These are phyloP conservation scores for Aspergillus nomiae DNA, from an alignment of 2,329 filamentous ascomycete species.

Conservation along the genomic window DNA sequence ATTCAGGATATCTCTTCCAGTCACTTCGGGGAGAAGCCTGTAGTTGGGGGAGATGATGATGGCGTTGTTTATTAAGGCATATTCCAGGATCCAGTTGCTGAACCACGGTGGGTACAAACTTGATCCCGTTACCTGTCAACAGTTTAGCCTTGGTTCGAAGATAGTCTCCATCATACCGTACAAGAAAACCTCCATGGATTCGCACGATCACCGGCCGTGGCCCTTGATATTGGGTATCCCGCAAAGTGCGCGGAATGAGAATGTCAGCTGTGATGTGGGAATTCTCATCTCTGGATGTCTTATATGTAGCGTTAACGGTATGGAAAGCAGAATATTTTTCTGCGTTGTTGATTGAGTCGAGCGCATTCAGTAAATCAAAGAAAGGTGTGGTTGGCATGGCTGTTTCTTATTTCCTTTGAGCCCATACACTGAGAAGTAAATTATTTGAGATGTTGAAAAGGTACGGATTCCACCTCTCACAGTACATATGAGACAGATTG, in stretches of 20 bases:
- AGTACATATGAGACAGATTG: neutral
- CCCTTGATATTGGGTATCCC: neutral
- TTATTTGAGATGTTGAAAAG: neutral
- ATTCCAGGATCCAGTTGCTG: slow-evolving; percentile 4
- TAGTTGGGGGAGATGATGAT: slow-evolving; percentile 4
- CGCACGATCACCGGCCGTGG: neutral
- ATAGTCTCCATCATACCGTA: neutral
- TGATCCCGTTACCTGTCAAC: slow-evolving; percentile 4
- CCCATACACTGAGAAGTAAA: neutral
- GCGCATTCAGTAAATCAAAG: neutral
- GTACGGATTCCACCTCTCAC: neutral
- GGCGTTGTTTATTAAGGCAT: neutral
- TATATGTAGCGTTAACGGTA: neutral
- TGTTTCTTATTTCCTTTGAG: neutral
- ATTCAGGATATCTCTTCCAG: neutral
- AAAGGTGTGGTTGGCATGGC: neutral
- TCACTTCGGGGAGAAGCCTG: slow-evolving; percentile 3
- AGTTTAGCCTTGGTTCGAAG: neutral
- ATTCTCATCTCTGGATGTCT: neutral
- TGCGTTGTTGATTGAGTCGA: neutral
- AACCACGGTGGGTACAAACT: slow-evolving; percentile 7
- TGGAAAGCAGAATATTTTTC: neutral
- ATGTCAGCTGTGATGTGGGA: neutral
- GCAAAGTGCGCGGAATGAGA: neutral
- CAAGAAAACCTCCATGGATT: slow-evolving; percentile 5